Conservation (phyloP, 805 yeast genomes). For the Candida mattraensis region DNA sequence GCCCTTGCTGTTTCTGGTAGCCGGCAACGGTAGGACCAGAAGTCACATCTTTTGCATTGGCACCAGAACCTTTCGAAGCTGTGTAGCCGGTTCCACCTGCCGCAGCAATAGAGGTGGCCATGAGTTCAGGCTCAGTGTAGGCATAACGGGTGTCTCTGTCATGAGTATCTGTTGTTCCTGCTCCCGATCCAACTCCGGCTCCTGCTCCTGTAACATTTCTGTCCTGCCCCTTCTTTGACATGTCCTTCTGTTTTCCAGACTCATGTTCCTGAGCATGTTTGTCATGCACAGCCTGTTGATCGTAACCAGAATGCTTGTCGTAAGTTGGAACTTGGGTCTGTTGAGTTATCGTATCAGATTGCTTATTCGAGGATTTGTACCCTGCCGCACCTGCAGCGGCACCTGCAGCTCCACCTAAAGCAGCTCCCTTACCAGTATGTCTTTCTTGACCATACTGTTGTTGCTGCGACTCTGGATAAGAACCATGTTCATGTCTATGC, state of each 20-base stretch:
- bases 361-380: background rate
- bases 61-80: background rate
- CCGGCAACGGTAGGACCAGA: constrained; percentile 3
- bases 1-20: no score
- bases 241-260: no score
- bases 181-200: background rate
- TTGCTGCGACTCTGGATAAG: background rate
- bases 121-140: constrained; percentile 1
- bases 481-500: background rate
- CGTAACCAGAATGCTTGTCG: no score
- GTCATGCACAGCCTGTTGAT: no score
- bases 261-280: no score
- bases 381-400: background rate
- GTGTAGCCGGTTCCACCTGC: constrained; percentile 6
- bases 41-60: background rate
- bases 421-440: background rate
- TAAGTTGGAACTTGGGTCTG: no score
- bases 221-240: no score
- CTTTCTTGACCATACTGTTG: background rate
- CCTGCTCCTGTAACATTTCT: background rate
- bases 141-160: no score
- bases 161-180: no score
- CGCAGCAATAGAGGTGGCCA: constrained; percentile 2
- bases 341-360: background rate
- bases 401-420: background rate